Evolutionary conservation across 1,284 basidiomycete species (phyloP).

Genomic region (Leccinum fuscescens): DNA sequence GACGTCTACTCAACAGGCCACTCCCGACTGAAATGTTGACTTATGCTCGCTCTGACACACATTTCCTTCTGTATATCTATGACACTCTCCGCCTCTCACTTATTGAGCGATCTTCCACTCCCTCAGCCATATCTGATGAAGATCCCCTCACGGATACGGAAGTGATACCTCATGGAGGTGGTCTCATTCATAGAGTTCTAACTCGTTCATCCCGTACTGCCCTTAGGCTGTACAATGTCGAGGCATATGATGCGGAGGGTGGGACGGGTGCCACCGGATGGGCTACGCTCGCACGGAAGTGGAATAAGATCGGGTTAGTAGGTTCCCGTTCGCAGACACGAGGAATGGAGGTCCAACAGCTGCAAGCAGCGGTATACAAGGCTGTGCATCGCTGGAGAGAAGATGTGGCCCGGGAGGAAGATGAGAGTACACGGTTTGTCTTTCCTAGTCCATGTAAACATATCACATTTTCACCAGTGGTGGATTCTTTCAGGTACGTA

Average conservation of each 20-base stretch:
- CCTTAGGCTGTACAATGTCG: constrained; percentile 63
- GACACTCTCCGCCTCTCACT: constrained; percentile 90
- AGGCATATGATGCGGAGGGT: constrained; percentile 63
- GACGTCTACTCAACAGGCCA: constrained; percentile 48
- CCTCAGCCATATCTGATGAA: constrained; percentile 30
- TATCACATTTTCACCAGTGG: background rate
- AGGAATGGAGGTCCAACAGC: constrained; percentile 62
- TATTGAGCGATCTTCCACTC: constrained; percentile 54
- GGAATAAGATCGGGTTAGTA: constrained; percentile 63
- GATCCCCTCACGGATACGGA: constrained; percentile 12
- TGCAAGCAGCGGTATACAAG: constrained; percentile 74
- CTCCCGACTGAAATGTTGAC: constrained; percentile 85
- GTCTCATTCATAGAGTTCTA: constrained; percentile 57
- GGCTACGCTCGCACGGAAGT: constrained; percentile 74
- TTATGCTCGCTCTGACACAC: constrained; percentile 95
- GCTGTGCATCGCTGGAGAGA: constrained; percentile 88
- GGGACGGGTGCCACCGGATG: constrained; percentile 74
- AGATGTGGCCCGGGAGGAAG: constrained; percentile 74
- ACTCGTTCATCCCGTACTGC: constrained; percentile 72
- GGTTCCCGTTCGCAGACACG: constrained; percentile 36
- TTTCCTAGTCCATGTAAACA: constrained; percentile 9
- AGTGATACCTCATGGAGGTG: constrained; percentile 23
- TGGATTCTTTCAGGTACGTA: constrained; percentile 55
- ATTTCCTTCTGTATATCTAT: constrained; percentile 91
- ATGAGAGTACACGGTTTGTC: constrained; percentile 80